Conservation (phyloP, 2,329 filamentous ascomycete genomes). For the Aspergillus novofumigatus region DNA sequence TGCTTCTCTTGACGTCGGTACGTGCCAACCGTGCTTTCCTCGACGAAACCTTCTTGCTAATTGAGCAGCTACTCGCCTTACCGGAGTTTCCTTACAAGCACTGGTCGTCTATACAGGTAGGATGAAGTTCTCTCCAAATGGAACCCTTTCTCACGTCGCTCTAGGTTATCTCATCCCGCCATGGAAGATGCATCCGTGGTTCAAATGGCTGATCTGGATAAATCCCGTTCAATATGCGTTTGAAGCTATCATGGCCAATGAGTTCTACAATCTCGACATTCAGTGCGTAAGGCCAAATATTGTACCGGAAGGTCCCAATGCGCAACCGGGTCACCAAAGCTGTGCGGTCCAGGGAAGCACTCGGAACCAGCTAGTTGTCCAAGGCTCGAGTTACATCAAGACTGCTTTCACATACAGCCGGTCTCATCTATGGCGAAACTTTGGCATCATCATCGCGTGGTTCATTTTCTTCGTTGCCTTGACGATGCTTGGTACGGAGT, state of each 20-base stretch:
- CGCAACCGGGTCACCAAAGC: conserved; percentile 49
- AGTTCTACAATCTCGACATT: conserved; percentile 59
- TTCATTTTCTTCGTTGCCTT: conserved; percentile 70
- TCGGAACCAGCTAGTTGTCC: conserved; percentile 50
- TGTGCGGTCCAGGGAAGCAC: conserved; percentile 57
- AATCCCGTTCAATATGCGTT: conserved; percentile 68
- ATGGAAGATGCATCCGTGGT: conserved; percentile 60
- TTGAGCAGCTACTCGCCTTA: conserved; percentile 44
- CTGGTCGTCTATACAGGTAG: conserved; percentile 55
- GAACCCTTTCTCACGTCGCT: neutral
- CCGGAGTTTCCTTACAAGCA: conserved; percentile 47
- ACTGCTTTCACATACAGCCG: conserved; percentile 53
- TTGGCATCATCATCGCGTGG: conserved; percentile 72
- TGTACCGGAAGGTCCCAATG: conserved; percentile 50
- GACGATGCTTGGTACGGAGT: conserved; percentile 75
- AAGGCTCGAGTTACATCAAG: conserved; percentile 54
- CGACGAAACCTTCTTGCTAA: neutral
- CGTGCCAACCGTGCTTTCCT: conserved; percentile 4
- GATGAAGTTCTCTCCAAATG: neutral
- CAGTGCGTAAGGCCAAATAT: conserved; percentile 54
- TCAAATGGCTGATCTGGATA: conserved; percentile 62
- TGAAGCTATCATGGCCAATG: conserved; percentile 64
- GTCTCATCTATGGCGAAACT: conserved; percentile 65
- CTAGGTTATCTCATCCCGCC: conserved; percentile 60
- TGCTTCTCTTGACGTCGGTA: conserved; percentile 47